Evolutionary conservation across 208 protist genomes (phyloP).

Genomic region (Crithidia expoeki): DNA sequence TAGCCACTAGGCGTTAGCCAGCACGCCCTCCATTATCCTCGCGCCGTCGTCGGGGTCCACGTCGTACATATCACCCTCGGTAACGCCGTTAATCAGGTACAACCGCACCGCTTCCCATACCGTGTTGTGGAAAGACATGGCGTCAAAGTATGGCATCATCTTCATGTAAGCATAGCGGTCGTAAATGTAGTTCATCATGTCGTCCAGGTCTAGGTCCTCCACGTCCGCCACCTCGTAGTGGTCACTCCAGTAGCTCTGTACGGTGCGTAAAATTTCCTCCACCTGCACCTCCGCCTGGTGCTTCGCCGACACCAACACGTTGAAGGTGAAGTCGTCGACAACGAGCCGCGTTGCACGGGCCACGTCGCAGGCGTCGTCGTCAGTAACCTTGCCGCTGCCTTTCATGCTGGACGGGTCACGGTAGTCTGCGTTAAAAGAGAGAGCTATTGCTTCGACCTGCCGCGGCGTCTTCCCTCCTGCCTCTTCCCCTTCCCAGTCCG

Average conservation of each 20-base stretch:
- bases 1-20: background rate
- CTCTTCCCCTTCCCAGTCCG: slow-evolving; percentile 5
- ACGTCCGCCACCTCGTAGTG: slow-evolving; percentile 2
- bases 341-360: slow-evolving; percentile 20
- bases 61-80: slow-evolving; percentile 5
- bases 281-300: slow-evolving; percentile 18
- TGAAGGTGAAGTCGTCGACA: slow-evolving; percentile 27
- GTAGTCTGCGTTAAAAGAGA: slow-evolving; percentile 22
- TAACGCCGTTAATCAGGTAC: slow-evolving; percentile 9
- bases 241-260: slow-evolving; percentile 30
- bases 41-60: slow-evolving; percentile 10
- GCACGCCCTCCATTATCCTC: slow-evolving; percentile 16
- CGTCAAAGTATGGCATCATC: slow-evolving; percentile 18
- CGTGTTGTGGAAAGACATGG: slow-evolving; percentile 13
- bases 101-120: slow-evolving; percentile 23
- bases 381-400: background rate
- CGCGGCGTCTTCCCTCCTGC: slow-evolving; percentile 1
- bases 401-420: slow-evolving; percentile 2
- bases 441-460: slow-evolving; percentile 20
- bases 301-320: slow-evolving; percentile 15
- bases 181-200: slow-evolving; percentile 15
- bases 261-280: slow-evolving; percentile 21
- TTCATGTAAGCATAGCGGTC: slow-evolving; percentile 32
- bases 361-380: slow-evolving; percentile 12
- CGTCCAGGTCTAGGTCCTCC: slow-evolving; percentile 23